Percentiles rank a stretch among this genome's conserved stretches.
phyloP scores from a whole-genome alignment of 1,284 basidiomycete species.

The Vanrija sp. region DNA sequence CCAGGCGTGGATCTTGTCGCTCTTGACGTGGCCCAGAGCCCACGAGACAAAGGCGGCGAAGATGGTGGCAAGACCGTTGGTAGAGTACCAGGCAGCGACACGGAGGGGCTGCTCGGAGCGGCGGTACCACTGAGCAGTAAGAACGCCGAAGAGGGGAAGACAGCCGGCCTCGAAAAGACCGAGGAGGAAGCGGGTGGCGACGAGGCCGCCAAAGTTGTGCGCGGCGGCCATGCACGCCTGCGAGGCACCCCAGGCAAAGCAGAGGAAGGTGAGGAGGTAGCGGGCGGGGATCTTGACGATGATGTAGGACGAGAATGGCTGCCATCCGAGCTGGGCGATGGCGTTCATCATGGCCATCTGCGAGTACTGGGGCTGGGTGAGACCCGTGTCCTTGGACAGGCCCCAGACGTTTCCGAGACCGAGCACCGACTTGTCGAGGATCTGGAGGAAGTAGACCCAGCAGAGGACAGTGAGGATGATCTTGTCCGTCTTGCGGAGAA shows the following conservation, averaged over 20 bases:
- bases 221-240: conserved; percentile 10
- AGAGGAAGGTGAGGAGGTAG: conserved; percentile 27
- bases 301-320: conserved; percentile 28
- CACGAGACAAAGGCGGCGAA: conserved; percentile 29
- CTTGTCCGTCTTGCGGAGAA: conserved; percentile 28
- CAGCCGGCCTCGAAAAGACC: conserved; percentile 35
- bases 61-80: conserved; percentile 28
- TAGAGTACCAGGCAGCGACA: conserved; percentile 34
- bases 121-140: conserved; percentile 37
- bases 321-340: conserved; percentile 24
- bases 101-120: conserved; percentile 35
- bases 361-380: conserved; percentile 18
- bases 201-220: conserved; percentile 24
- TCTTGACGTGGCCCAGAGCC: conserved; percentile 7
- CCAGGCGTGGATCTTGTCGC: conserved; percentile 12
- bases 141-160: conserved; percentile 27
- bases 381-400: conserved; percentile 17
- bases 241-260: conserved; percentile 28
- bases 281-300: conserved; percentile 30
- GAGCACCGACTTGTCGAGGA: conserved; percentile 39
- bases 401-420: conserved; percentile 40
- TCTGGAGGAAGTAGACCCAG: conserved; percentile 43
- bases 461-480: conserved; percentile 26
- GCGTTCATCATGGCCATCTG: conserved; percentile 15
- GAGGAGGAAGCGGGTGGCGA: conserved; percentile 44